Base-by-base conservation (phyloP, 2,329 filamentous ascomycete genomes). In the Pezicula neosporulosa region DNA sequence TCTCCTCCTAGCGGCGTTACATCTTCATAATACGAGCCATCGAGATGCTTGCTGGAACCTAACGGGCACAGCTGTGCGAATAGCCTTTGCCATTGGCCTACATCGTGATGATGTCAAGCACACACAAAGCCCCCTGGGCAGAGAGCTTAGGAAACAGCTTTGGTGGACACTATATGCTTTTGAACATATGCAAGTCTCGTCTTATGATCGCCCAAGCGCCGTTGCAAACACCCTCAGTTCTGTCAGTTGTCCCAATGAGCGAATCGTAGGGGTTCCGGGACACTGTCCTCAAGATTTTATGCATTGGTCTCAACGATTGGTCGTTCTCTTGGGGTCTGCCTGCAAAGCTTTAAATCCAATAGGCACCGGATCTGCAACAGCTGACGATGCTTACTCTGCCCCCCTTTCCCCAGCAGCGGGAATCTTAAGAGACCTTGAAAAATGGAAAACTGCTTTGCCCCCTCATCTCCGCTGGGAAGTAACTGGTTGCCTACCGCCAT, bases 1-100 rank as follows among this genome's bases (percentile, higher is more conserved):
- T 4, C 60, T 75, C 41, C 59, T 74, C 60, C 66, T 75, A 9
- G 68, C 70, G 7, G 68, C 71, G 9, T 57, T 73, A 5, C 71
- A 74, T 52, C 68, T 74, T 27, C 71, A 75, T 62, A 74, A 74
- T 56, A 72, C 71, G 2, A 72, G 71, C 57, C 70, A 72, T 53
- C 66, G 71, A 35, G 72, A 74, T 57, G 53, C 51, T 18, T 57
- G 53, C n/a, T 74, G 72, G 72, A 74, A 71, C 46, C 61, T 74
- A 47, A 72, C 71, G 0, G 72, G 72, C 10, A 68, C 70, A 7
- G 71, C 72, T 1, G 62, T 72, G 6, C 68, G 72, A 30, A 72
- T 74, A 48, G 70, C 69, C n/a, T 67, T 70, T 36, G 71, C 71
- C 19, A 72, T 74, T 30, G 72, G 72, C 19, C 63, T 75, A 46